A percentile compares a stretch with the other conserved stretches of the same genome.
Evolutionary conservation across 2,329 filamentous ascomycete genomes (phyloP).

Genomic region (Gyromitra esculenta): DNA sequence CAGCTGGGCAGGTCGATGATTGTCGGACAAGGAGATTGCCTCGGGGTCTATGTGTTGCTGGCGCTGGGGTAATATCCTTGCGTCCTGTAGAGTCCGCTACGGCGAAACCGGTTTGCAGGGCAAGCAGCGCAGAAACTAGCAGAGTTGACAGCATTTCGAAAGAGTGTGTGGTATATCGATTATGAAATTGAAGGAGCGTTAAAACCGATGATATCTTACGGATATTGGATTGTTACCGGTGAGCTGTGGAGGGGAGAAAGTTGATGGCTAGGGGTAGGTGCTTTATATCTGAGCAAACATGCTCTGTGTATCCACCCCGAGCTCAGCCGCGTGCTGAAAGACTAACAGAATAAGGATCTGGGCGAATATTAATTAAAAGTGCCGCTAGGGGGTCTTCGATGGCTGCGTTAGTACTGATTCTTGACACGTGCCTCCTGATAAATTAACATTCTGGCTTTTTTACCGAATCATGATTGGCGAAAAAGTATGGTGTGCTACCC

Average conservation of each 20-base stretch:
- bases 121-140: slow-evolving; percentile 10
- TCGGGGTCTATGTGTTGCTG: not conserved
- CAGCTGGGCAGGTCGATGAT: not conserved
- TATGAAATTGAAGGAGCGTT: not conserved
- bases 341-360: slow-evolving; percentile 3
- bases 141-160: slow-evolving; percentile 28
- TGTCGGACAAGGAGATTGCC: slow-evolving; percentile 8
- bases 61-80: not conserved
- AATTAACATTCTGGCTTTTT: not conserved
- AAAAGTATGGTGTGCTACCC: not conserved
- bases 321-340: not conserved
- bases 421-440: not conserved
- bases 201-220: not conserved
- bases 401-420: not conserved
- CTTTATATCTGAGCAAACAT: slow-evolving; percentile 13
- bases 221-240: not conserved
- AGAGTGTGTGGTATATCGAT: not conserved
- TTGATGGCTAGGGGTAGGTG: not conserved
- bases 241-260: not conserved
- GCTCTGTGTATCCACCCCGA: not conserved
- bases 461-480: not conserved
- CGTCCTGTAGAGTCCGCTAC: not conserved
- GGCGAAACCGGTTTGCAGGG: slow-evolving; percentile 22
- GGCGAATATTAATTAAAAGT: not conserved
- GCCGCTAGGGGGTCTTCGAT: not conserved